Base-by-base conservation (phyloP, 345 rosid genomes). In the Angophora floribunda region DNA sequence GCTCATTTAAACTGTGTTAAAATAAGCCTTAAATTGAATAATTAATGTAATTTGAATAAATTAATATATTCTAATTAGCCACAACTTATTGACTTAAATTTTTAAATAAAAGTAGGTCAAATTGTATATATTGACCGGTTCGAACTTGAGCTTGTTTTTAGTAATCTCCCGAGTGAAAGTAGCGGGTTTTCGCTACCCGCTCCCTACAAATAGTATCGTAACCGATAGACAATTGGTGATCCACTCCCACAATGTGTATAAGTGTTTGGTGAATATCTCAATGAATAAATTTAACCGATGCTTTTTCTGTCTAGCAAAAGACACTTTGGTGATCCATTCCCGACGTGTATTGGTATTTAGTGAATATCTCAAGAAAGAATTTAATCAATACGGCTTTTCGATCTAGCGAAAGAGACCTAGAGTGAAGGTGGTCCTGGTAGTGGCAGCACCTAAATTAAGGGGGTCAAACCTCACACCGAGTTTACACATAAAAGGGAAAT, bases 211-310 rank as follows among this genome's bases (percentile, higher is more conserved):
- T 65, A 0, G 1, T 30, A 7, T 65, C 8, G 30, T 2, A n/a
- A 4, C 1, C 7, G 0, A n/a, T 65, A 19, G 14, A 14, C 14
- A 0, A 30, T 65, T 14, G 41, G 1, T 1, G 16, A 2, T 7
- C 1, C 17, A 63, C 75, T 63, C 36, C 75, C 4, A n/a, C n/a
- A 59, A 28, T n/a, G 4, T 63, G 0, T 0, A n/a, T 63, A 0
- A 0, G 9, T n/a, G 0, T 63, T 63, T 63, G 75, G 36, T 63
- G 7, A 63, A 28, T 13, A 0, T 63, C 9, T 13, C 2, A 63
- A 63, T 14, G 15, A 13, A 63, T 36, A 0, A 28, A n/a, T 13
- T 13, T 28, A 6, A 63, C 5, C 36, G 13, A 63, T 1, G 3
- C 17, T 8, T 65, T 21, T n/a, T 65, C 9, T 5, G 4, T 65